phyloP scores from a whole-genome alignment of 176 grass and related monocot species.

The Dendrocalamus sinicus region DNA sequence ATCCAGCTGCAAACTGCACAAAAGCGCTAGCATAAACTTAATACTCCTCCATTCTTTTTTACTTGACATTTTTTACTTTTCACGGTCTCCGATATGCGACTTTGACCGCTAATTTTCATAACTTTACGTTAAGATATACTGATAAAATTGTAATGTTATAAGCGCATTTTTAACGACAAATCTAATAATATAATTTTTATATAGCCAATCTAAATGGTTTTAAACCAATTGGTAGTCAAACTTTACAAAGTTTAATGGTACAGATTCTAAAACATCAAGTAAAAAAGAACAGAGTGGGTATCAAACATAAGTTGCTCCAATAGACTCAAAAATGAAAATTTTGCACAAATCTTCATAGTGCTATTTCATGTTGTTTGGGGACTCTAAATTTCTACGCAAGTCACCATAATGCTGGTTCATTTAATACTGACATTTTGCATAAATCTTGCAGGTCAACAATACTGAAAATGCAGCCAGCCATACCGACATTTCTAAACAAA shows the following conservation, averaged over 20 bases:
- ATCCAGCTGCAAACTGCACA: not conserved
- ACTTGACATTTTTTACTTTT: too few relatives aligned
- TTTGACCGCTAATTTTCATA: too few relatives aligned
- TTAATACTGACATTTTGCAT: not conserved
- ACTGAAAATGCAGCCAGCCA: not conserved
- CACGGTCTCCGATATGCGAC: too few relatives aligned
- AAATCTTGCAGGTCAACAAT: slow-evolving; percentile 15
- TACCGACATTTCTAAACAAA: not conserved
- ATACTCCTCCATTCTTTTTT: not conserved
- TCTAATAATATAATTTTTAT: too few relatives aligned
- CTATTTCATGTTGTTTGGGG: not conserved
- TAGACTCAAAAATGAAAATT: not conserved
- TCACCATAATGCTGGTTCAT: not conserved
- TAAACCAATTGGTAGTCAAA: too few relatives aligned
- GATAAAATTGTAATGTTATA: too few relatives aligned
- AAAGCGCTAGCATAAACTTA: not conserved
- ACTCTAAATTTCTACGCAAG: not conserved
- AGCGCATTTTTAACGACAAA: too few relatives aligned
- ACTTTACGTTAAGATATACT: too few relatives aligned
- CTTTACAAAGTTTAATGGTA: too few relatives aligned
- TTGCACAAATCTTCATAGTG: not conserved
- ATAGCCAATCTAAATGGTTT: too few relatives aligned
- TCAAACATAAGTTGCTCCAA: not conserved
- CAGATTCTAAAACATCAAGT: too few relatives aligned
- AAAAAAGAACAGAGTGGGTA: too few relatives aligned